Evolutionary conservation across 2,329 filamentous ascomycete genomes (phyloP).

Genomic region (Pleoardoris graminearum): DNA sequence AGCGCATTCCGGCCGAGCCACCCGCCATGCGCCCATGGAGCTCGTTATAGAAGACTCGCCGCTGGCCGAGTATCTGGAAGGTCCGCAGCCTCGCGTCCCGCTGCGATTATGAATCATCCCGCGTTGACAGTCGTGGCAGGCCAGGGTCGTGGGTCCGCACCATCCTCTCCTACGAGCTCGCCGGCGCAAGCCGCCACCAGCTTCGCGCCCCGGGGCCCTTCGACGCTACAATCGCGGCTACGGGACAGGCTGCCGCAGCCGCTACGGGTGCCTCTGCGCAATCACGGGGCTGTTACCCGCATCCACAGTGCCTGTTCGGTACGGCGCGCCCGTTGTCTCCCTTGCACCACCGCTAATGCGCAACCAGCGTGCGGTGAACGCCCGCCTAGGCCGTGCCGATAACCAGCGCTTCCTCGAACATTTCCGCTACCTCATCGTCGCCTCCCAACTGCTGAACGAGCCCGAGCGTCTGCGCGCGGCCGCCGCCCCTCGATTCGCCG

Average conservation of each 20-base stretch:
- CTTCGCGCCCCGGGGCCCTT: conserved; percentile 57
- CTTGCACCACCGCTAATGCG: conserved; percentile 18
- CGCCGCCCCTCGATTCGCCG: conserved; percentile 31
- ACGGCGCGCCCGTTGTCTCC: conserved; percentile 13
- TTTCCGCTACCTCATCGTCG: conserved; percentile 90
- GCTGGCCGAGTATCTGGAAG: conserved; percentile 86
- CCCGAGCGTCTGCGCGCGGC: conserved; percentile 46
- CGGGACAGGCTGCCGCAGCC: conserved; percentile 55
- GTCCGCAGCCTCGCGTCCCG: conserved; percentile 53
- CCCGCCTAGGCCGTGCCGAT: conserved; percentile 73
- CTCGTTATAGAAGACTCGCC: conserved; percentile 84
- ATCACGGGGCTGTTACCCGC: conserved; percentile 44
- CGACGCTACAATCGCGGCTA: conserved; percentile 54
- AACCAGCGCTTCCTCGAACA: conserved; percentile 87
- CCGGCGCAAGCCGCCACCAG: conserved; percentile 29
- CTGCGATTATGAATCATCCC: conserved; percentile 11
- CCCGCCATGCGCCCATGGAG: conserved; percentile 67
- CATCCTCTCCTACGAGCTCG: conserved; percentile 26
- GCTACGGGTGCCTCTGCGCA: conserved; percentile 43
- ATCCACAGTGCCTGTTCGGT: conserved; percentile 47
- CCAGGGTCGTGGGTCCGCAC: conserved; percentile 36
- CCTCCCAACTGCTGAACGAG: conserved; percentile 82
- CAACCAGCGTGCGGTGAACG: conserved; percentile 67
- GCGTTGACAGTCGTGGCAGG: conserved; percentile 35
- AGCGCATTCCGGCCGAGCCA: conserved; percentile 15